These are phyloP conservation scores for Fonsecaea nubica DNA, from an alignment of 2,329 filamentous ascomycete species.

Conservation along the genomic window DNA sequence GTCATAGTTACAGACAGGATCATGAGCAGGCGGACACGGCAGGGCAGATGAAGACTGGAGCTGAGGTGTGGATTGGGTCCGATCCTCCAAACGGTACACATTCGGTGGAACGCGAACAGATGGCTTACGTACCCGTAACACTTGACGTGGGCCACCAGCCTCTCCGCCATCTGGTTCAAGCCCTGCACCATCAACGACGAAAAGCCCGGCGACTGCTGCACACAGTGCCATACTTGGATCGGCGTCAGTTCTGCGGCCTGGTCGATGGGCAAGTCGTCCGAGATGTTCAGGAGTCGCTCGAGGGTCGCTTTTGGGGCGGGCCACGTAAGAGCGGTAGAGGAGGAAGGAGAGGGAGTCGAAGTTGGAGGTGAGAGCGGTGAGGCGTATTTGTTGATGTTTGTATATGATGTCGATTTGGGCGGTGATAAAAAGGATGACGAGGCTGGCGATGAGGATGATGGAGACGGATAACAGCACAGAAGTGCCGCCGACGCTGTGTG, in stretches of 20 bases:
- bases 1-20: not conserved
- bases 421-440: conserved; percentile 4
- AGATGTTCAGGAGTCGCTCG: conserved; percentile 28
- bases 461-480: conserved; percentile 31
- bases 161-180: conserved; percentile 40
- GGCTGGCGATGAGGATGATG: conserved; percentile 23
- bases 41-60: not conserved
- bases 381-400: not conserved
- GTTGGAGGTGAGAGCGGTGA: not conserved
- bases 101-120: no score
- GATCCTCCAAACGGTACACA: no score
- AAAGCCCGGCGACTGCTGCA: conserved; percentile 42
- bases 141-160: conserved; percentile 41
- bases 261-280: conserved; percentile 36
- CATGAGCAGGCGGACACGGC: not conserved
- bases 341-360: not conserved
- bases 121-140: conserved; percentile 44
- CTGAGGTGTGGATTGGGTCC: not conserved
- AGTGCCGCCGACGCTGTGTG: conserved; percentile 44
- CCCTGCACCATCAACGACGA: conserved; percentile 32
- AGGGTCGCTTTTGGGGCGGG: conserved; percentile 21
- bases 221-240: conserved; percentile 47
- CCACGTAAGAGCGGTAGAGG: not conserved
- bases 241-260: conserved; percentile 45
- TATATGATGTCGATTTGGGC: not conserved